phyloP scores from a whole-genome alignment of 371 early-diverging fungal species.

The Apophysomyces sp. region DNA sequence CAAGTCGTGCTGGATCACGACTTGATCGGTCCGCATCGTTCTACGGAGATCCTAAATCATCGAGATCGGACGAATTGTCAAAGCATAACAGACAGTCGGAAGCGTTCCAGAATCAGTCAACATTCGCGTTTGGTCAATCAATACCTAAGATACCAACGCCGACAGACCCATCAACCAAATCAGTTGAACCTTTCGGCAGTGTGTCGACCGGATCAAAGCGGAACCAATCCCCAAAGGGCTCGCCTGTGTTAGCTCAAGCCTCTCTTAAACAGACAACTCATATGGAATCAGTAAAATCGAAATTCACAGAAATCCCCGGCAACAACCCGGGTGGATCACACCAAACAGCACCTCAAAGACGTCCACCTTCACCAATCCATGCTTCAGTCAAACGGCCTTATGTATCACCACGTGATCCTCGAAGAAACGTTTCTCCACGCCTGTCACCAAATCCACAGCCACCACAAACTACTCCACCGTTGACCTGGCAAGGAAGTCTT shows the following conservation, averaged over 20 bases:
- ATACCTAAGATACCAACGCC: not conserved
- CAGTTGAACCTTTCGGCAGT: not conserved
- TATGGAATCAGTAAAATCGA: not conserved
- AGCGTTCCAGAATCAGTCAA: not conserved
- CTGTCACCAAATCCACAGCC: not conserved
- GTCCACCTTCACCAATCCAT: not conserved
- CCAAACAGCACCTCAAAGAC: not conserved
- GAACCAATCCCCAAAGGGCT: not conserved
- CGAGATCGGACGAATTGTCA: not conserved
- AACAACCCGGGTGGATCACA: no score
- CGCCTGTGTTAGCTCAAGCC: not conserved
- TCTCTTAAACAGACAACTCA: not conserved
- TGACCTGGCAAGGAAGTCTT: not conserved
- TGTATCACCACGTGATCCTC: not conserved
- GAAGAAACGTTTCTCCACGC: not conserved
- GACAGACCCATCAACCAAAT: not conserved
- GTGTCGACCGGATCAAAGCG: not conserved
- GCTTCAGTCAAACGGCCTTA: not conserved
- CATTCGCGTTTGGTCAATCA: not conserved
- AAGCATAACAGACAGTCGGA: not conserved
- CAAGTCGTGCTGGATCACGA: slow-evolving; percentile 1
- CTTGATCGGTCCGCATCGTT: not conserved
- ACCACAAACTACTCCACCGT: no score
- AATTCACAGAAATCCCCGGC: no score
- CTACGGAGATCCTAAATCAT: not conserved